Conservation (phyloP, 768 basidiomycete species). For the Neoboletus magnificus region DNA sequence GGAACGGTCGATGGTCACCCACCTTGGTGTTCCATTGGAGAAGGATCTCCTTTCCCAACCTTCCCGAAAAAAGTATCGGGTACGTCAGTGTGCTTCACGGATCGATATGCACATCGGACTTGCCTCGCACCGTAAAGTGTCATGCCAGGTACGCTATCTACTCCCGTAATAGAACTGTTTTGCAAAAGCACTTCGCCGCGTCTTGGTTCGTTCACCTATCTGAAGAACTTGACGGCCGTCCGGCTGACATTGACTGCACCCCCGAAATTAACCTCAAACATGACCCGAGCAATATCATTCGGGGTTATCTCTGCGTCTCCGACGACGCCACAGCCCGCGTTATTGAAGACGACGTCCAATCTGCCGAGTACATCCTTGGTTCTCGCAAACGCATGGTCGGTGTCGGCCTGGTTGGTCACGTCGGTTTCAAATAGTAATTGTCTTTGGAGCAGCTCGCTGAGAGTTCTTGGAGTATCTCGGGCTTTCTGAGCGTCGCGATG, state of each 20-base stretch:
- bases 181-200: conserved; percentile 36
- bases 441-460: conserved; percentile 1
- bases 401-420: conserved; percentile 8
- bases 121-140: conserved; percentile 22
- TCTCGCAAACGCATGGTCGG: conserved; percentile 10
- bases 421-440: conserved; percentile 15
- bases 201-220: conserved; percentile 33
- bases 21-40: conserved; percentile 42
- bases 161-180: conserved; percentile 31
- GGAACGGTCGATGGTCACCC: not conserved
- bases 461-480: conserved; percentile 20
- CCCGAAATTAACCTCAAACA: conserved; percentile 32
- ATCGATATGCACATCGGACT: not conserved
- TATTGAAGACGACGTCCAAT: conserved; percentile 23
- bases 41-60: conserved; percentile 35
- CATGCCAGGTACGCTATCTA: conserved; percentile 13
- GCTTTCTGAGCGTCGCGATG: conserved; percentile 42
- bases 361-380: conserved; percentile 8
- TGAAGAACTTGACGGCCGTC: conserved; percentile 30
- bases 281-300: conserved; percentile 12
- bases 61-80: conserved; percentile 20
- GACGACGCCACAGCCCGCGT: conserved; percentile 12
- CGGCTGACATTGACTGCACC: conserved; percentile 26
- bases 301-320: conserved; percentile 25
- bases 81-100: conserved; percentile 7